A percentile compares a stretch with the other conserved stretches of the same genome.
These are phyloP conservation scores for Trypanosoma scelopori DNA, from an alignment of 208 protist species.

Conservation along the genomic window DNA sequence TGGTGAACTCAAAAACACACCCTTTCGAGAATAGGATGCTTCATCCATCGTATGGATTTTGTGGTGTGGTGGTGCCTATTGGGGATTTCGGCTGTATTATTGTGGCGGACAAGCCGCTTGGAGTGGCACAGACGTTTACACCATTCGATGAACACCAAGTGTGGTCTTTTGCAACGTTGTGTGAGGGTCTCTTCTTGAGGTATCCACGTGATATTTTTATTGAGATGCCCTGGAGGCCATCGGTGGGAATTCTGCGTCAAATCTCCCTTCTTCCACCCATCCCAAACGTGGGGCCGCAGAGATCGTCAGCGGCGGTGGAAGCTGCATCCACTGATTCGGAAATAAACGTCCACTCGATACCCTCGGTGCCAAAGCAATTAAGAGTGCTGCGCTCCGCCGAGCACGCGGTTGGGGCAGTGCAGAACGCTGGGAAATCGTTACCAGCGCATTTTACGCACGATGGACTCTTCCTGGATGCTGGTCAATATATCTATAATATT, in stretches of 20 bases:
- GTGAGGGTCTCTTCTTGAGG: conserved; percentile 53
- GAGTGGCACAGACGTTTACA: conserved; percentile 34
- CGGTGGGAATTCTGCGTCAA: conserved; percentile 31
- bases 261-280: conserved; percentile 22
- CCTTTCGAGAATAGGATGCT: conserved; percentile 10
- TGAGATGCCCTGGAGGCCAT: conserved; percentile 32
- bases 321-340: background rate
- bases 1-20: background rate
- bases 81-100: conserved; percentile 61
- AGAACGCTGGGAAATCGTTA: background rate
- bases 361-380: conserved; percentile 10
- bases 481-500: conserved; percentile 59
- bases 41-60: conserved; percentile 33
- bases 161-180: conserved; percentile 58
- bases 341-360: background rate
- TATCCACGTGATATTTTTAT: conserved; percentile 62
- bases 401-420: background rate
- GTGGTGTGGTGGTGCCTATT: conserved; percentile 56
- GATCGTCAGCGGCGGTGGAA: background rate
- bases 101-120: conserved; percentile 52
- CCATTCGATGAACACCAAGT: conserved; percentile 65
- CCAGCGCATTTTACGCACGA: conserved; percentile 35
- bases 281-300: background rate
- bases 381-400: conserved; percentile 6
- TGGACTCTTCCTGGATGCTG: conserved; percentile 51